Evolutionary conservation across 768 basidiomycete genomes (phyloP).

Genomic region (Calocera cornea): DNA sequence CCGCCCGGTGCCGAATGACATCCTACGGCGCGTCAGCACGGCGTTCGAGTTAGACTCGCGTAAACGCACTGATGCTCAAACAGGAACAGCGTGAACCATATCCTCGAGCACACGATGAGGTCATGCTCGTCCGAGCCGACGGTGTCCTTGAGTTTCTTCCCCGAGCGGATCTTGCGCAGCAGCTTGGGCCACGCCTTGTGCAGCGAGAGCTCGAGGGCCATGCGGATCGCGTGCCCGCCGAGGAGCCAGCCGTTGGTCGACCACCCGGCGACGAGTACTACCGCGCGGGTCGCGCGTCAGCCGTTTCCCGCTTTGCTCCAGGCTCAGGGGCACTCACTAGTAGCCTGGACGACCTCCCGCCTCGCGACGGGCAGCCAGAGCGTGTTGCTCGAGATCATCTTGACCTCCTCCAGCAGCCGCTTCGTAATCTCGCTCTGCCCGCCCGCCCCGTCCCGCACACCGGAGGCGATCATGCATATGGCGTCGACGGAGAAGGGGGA

Average conservation of each 20-base stretch:
- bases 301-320: conserved; percentile 7
- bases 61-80: conserved; percentile 80
- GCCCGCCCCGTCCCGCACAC: conserved; percentile 85
- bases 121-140: conserved; percentile 53
- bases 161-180: conserved; percentile 58
- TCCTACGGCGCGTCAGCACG: conserved; percentile 34
- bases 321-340: conserved; percentile 48
- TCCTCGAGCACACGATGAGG: conserved; percentile 67
- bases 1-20: conserved; percentile 89
- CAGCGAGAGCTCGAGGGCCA: conserved; percentile 89
- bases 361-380: conserved; percentile 76
- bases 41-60: not conserved
- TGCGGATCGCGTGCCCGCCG: conserved; percentile 89
- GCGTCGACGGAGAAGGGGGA: conserved; percentile 88
- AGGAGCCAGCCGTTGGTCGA: conserved; percentile 93
- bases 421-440: conserved; percentile 57
- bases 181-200: conserved; percentile 85
- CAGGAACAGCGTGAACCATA: conserved; percentile 87
- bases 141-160: conserved; percentile 32
- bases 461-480: conserved; percentile 87
- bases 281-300: conserved; percentile 19
- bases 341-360: conserved; percentile 81
- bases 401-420: conserved; percentile 71
- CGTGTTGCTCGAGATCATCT: conserved; percentile 68
- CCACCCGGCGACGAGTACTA: conserved; percentile 86